Evolutionary conservation across 2,329 filamentous ascomycete species (phyloP).

Genomic region (Alternaria hordeiaustralica): DNA sequence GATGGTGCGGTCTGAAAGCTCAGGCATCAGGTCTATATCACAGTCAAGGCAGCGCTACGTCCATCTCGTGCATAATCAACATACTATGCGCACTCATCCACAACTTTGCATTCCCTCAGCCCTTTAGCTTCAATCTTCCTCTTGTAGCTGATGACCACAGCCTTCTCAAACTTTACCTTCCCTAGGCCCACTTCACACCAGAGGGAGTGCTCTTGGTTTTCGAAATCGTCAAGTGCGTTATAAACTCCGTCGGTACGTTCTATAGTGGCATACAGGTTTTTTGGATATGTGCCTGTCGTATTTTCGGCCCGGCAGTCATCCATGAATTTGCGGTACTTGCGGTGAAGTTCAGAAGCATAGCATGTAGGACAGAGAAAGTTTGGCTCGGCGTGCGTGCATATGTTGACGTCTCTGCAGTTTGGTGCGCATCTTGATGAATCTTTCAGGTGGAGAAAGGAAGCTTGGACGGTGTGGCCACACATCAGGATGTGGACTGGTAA

Average conservation of each 20-base stretch:
- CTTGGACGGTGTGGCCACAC: conserved; percentile 1
- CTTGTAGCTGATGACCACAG: not conserved
- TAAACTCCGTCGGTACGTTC: not conserved
- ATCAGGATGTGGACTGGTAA: not conserved
- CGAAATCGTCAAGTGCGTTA: not conserved
- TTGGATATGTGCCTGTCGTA: not conserved
- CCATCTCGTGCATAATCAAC: not conserved
- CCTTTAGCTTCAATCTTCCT: not conserved
- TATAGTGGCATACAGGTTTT: not conserved
- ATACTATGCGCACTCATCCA: not conserved
- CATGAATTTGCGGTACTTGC: not conserved
- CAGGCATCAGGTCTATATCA: not conserved
- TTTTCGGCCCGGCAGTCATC: not conserved
- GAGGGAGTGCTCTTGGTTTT: not conserved
- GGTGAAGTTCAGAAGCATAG: not conserved
- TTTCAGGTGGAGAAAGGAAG: not conserved
- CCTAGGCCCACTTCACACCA: not conserved
- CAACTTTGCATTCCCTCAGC: not conserved
- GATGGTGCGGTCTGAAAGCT: not conserved
- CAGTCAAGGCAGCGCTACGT: not conserved
- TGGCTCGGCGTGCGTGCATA: not conserved
- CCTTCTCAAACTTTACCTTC: not conserved
- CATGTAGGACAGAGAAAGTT: conserved; percentile 3
- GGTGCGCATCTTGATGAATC: conserved; percentile 2
- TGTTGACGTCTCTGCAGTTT: not conserved